A percentile compares a stretch with the other conserved stretches of the same genome.
These are phyloP conservation scores for Termitomyces eurrhizus DNA, from an alignment of 768 basidiomycete species.

Conservation along the genomic window DNA sequence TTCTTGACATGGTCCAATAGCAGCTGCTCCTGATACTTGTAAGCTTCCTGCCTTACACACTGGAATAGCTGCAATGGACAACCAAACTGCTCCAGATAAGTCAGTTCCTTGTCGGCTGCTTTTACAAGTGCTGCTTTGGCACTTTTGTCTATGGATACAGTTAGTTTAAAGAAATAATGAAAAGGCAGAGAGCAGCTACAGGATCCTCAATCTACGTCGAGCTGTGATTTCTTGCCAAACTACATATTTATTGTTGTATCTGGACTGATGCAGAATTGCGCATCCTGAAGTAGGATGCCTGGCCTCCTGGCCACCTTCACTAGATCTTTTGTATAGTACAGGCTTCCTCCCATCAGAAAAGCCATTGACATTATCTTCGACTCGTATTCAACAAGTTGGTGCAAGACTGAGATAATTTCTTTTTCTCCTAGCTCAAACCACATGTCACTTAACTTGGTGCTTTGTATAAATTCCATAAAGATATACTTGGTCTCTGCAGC, in stretches of 20 bases:
- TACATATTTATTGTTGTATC: too few species aligned
- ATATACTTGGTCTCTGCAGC: constrained; percentile 41
- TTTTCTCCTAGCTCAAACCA: constrained; percentile 33
- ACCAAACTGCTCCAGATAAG: constrained; percentile 46
- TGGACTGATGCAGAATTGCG: too few species aligned
- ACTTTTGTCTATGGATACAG: constrained; percentile 36
- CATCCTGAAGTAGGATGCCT: too few species aligned
- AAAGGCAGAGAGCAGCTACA: background rate
- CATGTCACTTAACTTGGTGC: constrained; percentile 37
- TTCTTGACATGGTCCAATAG: constrained; percentile 28
- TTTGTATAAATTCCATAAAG: constrained; percentile 13
- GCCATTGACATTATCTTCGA: constrained; percentile 41
- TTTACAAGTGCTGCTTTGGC: constrained; percentile 34
- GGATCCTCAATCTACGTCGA: too few species aligned
- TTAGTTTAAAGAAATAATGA: constrained; percentile 20
- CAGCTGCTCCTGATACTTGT: constrained; percentile 37
- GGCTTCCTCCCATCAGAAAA: constrained; percentile 17
- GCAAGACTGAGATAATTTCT: constrained; percentile 37
- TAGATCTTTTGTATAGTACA: constrained; percentile 28
- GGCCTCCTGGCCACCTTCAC: too few species aligned
- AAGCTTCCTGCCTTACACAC: constrained; percentile 37
- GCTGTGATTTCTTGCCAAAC: too few species aligned
- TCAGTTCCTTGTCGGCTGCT: constrained; percentile 31
- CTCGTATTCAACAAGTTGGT: constrained; percentile 45
- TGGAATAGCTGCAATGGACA: constrained; percentile 41